Base-by-base conservation (phyloP, 1,284 basidiomycete genomes). In the Fistulina hepatica region DNA sequence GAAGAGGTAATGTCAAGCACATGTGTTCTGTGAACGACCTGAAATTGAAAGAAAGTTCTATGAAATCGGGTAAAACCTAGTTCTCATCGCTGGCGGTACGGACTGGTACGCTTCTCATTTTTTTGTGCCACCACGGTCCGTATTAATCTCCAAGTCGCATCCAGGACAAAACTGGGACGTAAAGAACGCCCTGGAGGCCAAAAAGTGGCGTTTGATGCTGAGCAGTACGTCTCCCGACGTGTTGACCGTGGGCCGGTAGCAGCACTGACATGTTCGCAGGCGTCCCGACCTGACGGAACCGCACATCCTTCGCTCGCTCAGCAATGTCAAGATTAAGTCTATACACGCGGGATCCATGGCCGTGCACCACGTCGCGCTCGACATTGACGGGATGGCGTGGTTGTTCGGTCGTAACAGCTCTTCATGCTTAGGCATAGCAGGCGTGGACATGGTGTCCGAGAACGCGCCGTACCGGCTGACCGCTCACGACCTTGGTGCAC, bases 251-350 rank as follows among this genome's bases (percentile, higher is more conserved):
- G 9, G 28, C 13, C 19, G 3, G 15, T 19, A 13, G 15, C 15
- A 13, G 15, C 11, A 31, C 13, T 13, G 8, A 16, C 23, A 26
- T 32, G 28, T 23, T 17, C 12, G 32, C 49, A 67, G 63, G 43
- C 60, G 60, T 44, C 82, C 85, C 5, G 90, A 95, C 64, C 69
- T 97, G 4, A 69, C 79, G 33, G 73, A 81, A 55, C 90, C 92
- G 1, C 76, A 91, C 56, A 89, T 94, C 52, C 69, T 95, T 25
- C 84, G 93, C 37, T 85, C 86, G 1, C 65, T 97, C 19, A 71
- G 76, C 54, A 90, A 93, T 52, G 68, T 94, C 60, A 75, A 80
- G 52, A 67, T 72, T 16, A 60, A 64, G 12, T 81, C 82, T 17
- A 60, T 91, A 34, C 76, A 90, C 53, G 71, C 82, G 2, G 79